phyloP scores from a whole-genome alignment of 768 basidiomycete species.

The Trametes cingulata region DNA sequence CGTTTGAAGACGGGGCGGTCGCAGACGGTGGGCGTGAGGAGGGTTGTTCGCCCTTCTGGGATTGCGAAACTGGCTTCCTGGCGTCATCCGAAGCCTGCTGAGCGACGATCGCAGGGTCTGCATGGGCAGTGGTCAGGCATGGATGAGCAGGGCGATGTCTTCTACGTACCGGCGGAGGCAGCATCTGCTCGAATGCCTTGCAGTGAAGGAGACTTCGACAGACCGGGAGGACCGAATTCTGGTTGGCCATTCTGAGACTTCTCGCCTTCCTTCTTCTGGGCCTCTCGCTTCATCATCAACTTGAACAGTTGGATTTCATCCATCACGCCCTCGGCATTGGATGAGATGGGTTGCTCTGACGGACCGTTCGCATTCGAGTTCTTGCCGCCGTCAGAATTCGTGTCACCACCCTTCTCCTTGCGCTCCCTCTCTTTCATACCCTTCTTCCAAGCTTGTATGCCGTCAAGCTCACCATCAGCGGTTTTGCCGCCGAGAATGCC shows the following conservation, averaged over 20 bases:
- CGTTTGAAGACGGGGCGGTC: not conserved
- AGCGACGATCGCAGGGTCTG: constrained; percentile 2
- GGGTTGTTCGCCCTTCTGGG: not conserved
- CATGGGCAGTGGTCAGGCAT: not conserved
- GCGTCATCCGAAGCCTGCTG: not conserved
- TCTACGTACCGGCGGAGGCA: not conserved
- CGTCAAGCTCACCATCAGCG: constrained; percentile 69
- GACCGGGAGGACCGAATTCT: constrained; percentile 11
- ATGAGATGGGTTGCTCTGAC: constrained; percentile 6
- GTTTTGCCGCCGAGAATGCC: constrained; percentile 67
- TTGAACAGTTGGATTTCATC: constrained; percentile 88
- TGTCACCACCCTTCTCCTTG: constrained; percentile 46
- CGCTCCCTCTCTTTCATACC: constrained; percentile 75
- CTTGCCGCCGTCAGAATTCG: constrained; percentile 17
- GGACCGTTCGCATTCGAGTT: not conserved
- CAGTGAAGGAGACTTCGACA: constrained; percentile 8
- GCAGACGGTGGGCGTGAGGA: not conserved
- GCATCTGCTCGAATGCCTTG: not conserved
- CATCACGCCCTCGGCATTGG: constrained; percentile 41
- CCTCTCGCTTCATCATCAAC: constrained; percentile 79
- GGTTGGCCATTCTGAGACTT: constrained; percentile 10
- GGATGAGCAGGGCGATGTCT: too few species aligned
- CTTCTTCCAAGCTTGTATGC: constrained; percentile 87
- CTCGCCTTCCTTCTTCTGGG: constrained; percentile 47
- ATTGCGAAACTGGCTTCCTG: not conserved